Evolutionary conservation across 2,329 filamentous ascomycete species (phyloP), one percentile per base, ranked within the genome.

Genomic region (Venturiaceae sp.): DNA sequence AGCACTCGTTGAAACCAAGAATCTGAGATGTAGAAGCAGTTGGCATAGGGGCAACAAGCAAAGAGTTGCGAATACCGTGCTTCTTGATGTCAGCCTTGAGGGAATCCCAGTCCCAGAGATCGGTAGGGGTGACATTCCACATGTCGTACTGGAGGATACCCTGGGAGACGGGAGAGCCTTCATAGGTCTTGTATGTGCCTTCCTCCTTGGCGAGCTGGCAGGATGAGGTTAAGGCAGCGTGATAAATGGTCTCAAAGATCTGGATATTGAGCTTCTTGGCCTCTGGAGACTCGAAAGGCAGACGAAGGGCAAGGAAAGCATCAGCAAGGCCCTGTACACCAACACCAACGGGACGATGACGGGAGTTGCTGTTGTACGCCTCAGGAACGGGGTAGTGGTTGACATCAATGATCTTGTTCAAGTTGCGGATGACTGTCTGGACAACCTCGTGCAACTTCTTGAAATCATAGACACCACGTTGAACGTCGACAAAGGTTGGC

Each of bases 181-280:
- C 83, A 71, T 96, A 99, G 3, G 91, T 91, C 65, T 86, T 82
- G 75, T 99, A 99, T 5, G 91, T 74, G 3, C 94, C 94, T 60
- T 92, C 76, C 65, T 87, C 79, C 79, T 90, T 87, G 62, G 94
- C 90, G 64, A 97, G 77, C 60, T 96, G 85, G 69, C 88, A 85
- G 0, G 94, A 99, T 23, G 90, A 87, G 58, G 92, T 96, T 62
- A 97, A 79, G 59, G 91, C 90, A 71, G 87, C 94, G 73, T 99
- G 94, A 78, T 99, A 99, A 74, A 99, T 96, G 63, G 94, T 99
- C 81, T 99, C 94, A 64, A 99, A 99, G 74, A 99, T 97, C 75
- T 99, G 91, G 69, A 88, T 92, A 82, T 99, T 99, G 69, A 99
- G 83, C 73, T 94, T 83, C 66, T 87, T 89, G 62, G 94, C 94